Base-by-base conservation (phyloP, 164 flowering plant genomes). In the Magnolia sinica region DNA sequence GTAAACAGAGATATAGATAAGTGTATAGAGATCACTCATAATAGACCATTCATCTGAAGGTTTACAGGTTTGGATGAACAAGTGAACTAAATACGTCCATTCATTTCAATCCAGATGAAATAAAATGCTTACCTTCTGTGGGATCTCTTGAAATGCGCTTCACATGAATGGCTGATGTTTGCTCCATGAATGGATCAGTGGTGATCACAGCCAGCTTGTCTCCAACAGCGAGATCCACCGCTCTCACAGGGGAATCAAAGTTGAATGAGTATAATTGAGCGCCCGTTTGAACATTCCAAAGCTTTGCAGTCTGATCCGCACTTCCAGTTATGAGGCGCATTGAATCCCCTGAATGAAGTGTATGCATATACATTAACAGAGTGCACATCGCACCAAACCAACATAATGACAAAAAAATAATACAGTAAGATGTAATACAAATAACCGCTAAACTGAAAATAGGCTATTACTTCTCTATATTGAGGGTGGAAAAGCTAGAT, bases 151-250 rank as follows among this genome's bases (percentile, higher is more conserved):
- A 78, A 75, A 95, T 91, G 72, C 85, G 86, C 74, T 95, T 95
- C 75, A 95, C 91, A 72, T 93, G 97, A 79, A 95, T 93, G 1
- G 97, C 89, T 6, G 98, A 87, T 19, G 94, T 37, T 51, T 78
- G 66, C n/a, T 85, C 94, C 98, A 93, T 93, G 81, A 95, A 95
- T 2, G 97, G 97, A 78, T 95, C 98, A 14, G 93, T 90, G 27
- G 98, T 95, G n/a, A 95, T 90, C 14, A 95, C 90, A 23, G 89
- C 97, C 58, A 91, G 92, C 82, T 89, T 83, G 82, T 93, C 97
- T 8, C 98, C 98, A 68, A 91, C 86, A 1, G 91, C 68, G 68
- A 93, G 90, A 64, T 93, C 94, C 14, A 93, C 94, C 24, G 97
- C 76, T 84, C 93, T 87, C 23, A 96, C 91, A 0, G 98, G 97